Evolutionary conservation across 129 eudicot species (phyloP).

Genomic region (Solidago caesia): DNA sequence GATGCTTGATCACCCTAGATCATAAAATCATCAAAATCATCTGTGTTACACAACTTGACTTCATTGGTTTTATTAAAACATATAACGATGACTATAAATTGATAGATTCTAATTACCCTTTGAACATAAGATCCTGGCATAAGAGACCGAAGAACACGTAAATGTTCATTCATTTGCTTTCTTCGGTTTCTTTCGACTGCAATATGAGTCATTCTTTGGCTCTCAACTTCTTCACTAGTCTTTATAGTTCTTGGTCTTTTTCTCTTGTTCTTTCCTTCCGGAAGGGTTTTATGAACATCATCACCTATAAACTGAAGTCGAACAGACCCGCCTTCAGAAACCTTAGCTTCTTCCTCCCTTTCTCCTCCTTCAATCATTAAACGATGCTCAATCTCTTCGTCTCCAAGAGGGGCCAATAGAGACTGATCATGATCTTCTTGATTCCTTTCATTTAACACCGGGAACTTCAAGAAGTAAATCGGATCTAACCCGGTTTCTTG

Average conservation of each 20-base stretch:
- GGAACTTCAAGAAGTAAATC: conserved; percentile 75
- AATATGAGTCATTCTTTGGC: conserved; percentile 98
- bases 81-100: not conserved
- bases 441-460: conserved; percentile 58
- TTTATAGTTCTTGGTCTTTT: conserved; percentile 83
- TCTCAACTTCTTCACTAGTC: conserved; percentile 92
- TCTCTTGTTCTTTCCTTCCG: conserved; percentile 68
- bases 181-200: conserved; percentile 94
- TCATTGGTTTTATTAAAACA: no score
- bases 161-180: conserved; percentile 98
- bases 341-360: conserved; percentile 39
- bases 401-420: conserved; percentile 44
- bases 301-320: conserved; percentile 47
- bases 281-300: conserved; percentile 46
- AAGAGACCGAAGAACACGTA: conserved; percentile 88
- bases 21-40: not conserved
- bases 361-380: conserved; percentile 31
- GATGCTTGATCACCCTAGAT: conserved; percentile 93
- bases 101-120: conserved; percentile 51
- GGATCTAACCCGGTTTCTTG: conserved; percentile 56
- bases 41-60: not conserved
- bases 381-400: conserved; percentile 27
- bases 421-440: conserved; percentile 46
- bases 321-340: conserved; percentile 38
- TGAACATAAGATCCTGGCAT: conserved; percentile 98